phyloP scores from a whole-genome alignment of 257 asterid genomes.

The Ocimum tenuiflorum region DNA sequence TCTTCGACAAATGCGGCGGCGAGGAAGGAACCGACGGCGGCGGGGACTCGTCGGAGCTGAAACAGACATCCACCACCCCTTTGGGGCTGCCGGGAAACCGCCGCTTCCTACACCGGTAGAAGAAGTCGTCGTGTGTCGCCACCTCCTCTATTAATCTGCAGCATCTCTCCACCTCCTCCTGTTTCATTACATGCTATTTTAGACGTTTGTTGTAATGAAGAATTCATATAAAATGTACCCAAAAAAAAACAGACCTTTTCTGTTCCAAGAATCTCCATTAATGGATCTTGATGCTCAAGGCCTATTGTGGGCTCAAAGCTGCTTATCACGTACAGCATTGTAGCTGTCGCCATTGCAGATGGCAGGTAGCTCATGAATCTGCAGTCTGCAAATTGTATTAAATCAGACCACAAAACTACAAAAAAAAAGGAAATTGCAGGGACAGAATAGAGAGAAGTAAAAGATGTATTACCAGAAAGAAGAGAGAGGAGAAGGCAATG shows the following conservation, averaged over 20 bases:
- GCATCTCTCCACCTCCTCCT: conserved; percentile 64
- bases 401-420: not conserved
- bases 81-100: conserved; percentile 66
- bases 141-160: conserved; percentile 47
- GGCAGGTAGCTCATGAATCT: conserved; percentile 58
- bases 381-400: conserved; percentile 38
- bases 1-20: conserved; percentile 62
- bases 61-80: conserved; percentile 45
- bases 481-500: conserved; percentile 45
- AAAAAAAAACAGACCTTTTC: conserved; percentile 42
- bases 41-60: conserved; percentile 42
- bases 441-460: not conserved
- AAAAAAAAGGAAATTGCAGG: not conserved
- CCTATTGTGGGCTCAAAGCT: conserved; percentile 48
- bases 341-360: conserved; percentile 78
- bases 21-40: conserved; percentile 54
- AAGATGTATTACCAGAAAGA: conserved; percentile 30
- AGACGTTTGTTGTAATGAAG: too few species aligned
- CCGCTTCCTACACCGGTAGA: conserved; percentile 42
- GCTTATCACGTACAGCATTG: conserved; percentile 56
- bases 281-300: conserved; percentile 44
- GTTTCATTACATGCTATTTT: conserved; percentile 14
- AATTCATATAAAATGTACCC: too few species aligned
- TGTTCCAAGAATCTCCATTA: conserved; percentile 55
- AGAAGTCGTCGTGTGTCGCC: conserved; percentile 28